Percentiles rank a stretch among this genome's conserved stretches.
Conservation (phyloP, 495 filamentous ascomycete genomes). For the Neurospora pannonica region DNA sequence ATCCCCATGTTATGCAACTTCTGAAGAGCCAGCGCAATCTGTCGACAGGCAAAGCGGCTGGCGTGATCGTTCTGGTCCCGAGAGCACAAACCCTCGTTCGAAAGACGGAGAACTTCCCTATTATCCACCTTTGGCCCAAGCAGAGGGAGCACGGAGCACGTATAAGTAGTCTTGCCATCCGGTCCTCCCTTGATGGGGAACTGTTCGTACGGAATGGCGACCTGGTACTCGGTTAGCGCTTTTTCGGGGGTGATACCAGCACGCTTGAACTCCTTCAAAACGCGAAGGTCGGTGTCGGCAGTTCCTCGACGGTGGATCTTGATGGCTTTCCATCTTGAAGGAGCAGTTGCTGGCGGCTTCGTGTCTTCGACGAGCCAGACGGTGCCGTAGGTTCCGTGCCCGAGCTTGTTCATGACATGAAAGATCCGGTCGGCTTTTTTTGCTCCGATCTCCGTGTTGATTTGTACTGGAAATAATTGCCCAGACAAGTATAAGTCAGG, state of each 20-base stretch:
- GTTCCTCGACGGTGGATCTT: not conserved
- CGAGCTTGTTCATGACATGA: conserved; percentile 38
- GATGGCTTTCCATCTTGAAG: not conserved
- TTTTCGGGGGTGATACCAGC: not conserved
- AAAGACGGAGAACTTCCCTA: not conserved
- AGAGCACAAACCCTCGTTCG: not conserved
- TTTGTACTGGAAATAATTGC: not conserved
- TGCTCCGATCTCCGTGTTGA: not conserved
- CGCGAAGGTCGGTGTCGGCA: not conserved
- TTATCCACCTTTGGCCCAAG: not conserved
- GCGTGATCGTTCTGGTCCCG: not conserved
- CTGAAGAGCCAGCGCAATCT: not conserved
- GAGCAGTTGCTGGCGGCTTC: not conserved
- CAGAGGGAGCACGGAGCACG: not conserved
- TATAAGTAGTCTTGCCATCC: not conserved
- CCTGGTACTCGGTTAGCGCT: not conserved
- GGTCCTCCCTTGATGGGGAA: not conserved
- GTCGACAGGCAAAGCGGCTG: not conserved
- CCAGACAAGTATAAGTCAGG: not conserved
- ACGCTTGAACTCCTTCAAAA: not conserved
- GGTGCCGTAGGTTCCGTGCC: conserved; percentile 37
- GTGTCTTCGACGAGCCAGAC: conserved; percentile 40
- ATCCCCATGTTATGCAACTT: not conserved
- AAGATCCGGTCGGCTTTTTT: not conserved
- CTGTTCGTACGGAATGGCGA: not conserved